A percentile compares a stretch with the other conserved stretches of the same genome.
Evolutionary conservation across 768 basidiomycete genomes (phyloP).

Genomic region (Lyophyllum atratum): DNA sequence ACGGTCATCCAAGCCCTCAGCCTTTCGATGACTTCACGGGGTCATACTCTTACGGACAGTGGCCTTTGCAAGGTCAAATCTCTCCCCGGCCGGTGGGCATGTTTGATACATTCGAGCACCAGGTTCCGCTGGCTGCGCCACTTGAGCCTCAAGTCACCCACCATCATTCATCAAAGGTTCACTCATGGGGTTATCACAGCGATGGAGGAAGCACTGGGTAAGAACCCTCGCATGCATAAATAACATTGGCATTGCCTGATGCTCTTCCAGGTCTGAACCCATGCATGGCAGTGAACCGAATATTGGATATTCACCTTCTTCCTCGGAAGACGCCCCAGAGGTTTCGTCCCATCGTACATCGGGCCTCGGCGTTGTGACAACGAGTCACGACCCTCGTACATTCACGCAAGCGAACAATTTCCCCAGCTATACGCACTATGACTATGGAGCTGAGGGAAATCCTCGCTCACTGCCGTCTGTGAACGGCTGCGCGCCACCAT

Average conservation of each 20-base stretch:
- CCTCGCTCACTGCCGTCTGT: constrained; percentile 6
- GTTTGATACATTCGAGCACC: constrained; percentile 8
- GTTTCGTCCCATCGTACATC: constrained; percentile 14
- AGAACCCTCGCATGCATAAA: background rate
- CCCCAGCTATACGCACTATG: constrained; percentile 3
- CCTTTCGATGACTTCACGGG: constrained; percentile 6
- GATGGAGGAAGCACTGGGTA: constrained; percentile 26
- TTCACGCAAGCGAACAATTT: constrained; percentile 2
- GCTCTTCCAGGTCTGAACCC: constrained; percentile 14
- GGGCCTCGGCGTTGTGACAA: background rate
- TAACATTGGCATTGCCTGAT: background rate
- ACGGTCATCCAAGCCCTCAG: constrained; percentile 6
- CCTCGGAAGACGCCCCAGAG: constrained; percentile 22
- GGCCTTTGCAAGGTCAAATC: constrained; percentile 8
- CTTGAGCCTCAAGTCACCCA: constrained; percentile 8
- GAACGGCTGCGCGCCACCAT: constrained; percentile 11
- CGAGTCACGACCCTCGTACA: constrained; percentile 1
- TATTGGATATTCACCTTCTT: constrained; percentile 21
- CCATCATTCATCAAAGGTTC: constrained; percentile 15
- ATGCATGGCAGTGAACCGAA: constrained; percentile 15
- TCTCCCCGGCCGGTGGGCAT: constrained; percentile 10
- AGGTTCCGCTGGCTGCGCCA: constrained; percentile 2
- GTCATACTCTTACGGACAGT: constrained; percentile 11
- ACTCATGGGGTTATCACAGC: constrained; percentile 23
- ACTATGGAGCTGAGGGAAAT: constrained; percentile 1